Evolutionary conservation across 805 yeast species (phyloP).

Genomic region (Wickerhamiella parazyma): DNA sequence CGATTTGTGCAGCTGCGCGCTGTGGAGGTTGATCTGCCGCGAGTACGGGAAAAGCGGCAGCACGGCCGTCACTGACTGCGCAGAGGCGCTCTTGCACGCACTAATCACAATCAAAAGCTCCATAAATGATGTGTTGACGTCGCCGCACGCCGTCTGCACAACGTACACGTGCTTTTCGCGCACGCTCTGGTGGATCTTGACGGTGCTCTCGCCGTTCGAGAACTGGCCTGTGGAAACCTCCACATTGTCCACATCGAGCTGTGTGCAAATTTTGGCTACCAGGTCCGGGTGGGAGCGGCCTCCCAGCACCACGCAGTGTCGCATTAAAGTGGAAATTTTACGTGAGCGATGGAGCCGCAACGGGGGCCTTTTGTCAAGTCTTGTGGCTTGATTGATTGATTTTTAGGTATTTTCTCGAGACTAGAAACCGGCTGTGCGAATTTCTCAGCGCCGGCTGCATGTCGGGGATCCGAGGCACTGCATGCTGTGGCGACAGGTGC

Average conservation of each 20-base stretch:
- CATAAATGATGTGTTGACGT: conserved; percentile 75
- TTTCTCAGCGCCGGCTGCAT: too few species aligned
- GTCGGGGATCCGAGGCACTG: too few species aligned
- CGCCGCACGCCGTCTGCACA: conserved; percentile 75
- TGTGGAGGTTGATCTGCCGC: conserved; percentile 89
- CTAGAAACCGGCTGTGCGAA: too few species aligned
- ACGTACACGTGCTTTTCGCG: conserved; percentile 94
- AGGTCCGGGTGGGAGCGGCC: conserved; percentile 82
- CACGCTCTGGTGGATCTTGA: conserved; percentile 74
- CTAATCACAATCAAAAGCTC: conserved; percentile 71
- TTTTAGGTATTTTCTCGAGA: too few species aligned
- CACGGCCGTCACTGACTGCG: conserved; percentile 78
- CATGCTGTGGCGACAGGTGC: too few species aligned
- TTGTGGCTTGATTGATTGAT: too few species aligned
- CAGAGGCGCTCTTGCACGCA: conserved; percentile 90
- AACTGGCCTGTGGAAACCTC: conserved; percentile 35
- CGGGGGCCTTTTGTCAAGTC: too few species aligned
- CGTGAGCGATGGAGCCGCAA: too few species aligned
- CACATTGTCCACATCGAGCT: conserved; percentile 62
- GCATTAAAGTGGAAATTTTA: conserved; percentile 32
- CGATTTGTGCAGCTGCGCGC: conserved; percentile 28
- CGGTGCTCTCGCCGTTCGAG: conserved; percentile 86
- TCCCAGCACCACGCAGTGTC: conserved; percentile 76
- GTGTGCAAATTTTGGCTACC: conserved; percentile 59
- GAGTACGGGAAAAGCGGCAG: conserved; percentile 91